Evolutionary conservation across 176 grass and related monocot genomes (phyloP).

Genomic region (Oryza brachyantha): DNA sequence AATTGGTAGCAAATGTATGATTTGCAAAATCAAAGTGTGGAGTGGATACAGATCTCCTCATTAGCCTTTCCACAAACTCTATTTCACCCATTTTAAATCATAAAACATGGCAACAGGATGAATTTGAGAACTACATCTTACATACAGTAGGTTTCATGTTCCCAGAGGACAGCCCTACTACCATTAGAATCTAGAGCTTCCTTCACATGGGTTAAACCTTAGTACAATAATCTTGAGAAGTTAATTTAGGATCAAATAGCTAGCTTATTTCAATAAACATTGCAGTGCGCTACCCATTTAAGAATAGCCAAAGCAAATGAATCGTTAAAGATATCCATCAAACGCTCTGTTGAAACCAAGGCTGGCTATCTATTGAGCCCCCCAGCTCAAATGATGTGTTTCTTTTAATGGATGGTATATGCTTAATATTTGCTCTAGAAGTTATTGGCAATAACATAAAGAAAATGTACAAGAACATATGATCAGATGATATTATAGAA

Average conservation of each 20-base stretch:
- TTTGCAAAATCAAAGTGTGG: background rate
- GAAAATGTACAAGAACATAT: background rate
- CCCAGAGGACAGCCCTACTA: background rate
- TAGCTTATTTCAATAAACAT: background rate
- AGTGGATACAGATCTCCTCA: background rate
- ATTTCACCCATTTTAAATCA: background rate
- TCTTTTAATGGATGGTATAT: background rate
- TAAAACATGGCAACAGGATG: background rate
- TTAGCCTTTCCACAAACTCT: background rate
- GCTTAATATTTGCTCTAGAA: background rate
- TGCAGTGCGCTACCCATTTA: background rate
- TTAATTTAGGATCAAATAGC: conserved; percentile 10
- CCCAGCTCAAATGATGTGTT: no score
- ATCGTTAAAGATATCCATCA: background rate
- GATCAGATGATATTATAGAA: background rate
- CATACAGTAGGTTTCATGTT: background rate
- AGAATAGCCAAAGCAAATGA: background rate
- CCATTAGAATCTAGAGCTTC: background rate
- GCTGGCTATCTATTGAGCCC: background rate
- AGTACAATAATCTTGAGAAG: background rate
- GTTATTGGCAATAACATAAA: background rate
- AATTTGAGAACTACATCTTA: background rate
- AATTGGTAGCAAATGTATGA: background rate
- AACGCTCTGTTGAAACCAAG: background rate
- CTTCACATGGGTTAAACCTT: background rate